phyloP scores from a whole-genome alignment of 192 early-diverging fungal genomes.

The Backusella parvicylindrica region DNA sequence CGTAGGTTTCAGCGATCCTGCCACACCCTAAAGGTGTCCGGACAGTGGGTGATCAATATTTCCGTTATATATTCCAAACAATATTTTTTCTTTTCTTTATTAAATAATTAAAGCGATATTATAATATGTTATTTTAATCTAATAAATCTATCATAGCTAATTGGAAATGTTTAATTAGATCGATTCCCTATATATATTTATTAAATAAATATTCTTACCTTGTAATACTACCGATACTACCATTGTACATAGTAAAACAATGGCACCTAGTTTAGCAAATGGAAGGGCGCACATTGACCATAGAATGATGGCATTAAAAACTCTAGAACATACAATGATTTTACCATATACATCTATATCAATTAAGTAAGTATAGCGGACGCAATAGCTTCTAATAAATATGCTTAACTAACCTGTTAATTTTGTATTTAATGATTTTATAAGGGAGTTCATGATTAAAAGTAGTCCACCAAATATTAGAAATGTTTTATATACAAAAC shows the following conservation, averaged over 20 bases:
- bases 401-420: slow-evolving; percentile 21
- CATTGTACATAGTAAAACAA: slow-evolving; percentile 25
- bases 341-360: slow-evolving; percentile 32
- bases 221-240: slow-evolving; percentile 23
- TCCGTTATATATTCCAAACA: neutral
- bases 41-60: neutral
- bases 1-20: neutral
- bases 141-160: neutral
- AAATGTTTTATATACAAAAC: slow-evolving; percentile 36
- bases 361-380: neutral
- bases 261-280: slow-evolving; percentile 23
- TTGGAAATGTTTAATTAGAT: neutral
- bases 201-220: slow-evolving; percentile 8
- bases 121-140: neutral
- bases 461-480: slow-evolving; percentile 30
- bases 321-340: slow-evolving; percentile 25
- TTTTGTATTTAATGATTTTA: slow-evolving; percentile 35
- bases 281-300: slow-evolving; percentile 34
- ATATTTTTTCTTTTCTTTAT: neutral
- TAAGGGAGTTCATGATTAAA: slow-evolving; percentile 29
- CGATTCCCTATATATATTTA: neutral
- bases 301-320: slow-evolving; percentile 21
- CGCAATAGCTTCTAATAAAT: neutral
- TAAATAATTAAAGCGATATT: neutral
- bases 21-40: no score